Base-by-base conservation (phyloP, 2,329 filamentous ascomycete genomes). In the Mycocentrospora acerina region DNA sequence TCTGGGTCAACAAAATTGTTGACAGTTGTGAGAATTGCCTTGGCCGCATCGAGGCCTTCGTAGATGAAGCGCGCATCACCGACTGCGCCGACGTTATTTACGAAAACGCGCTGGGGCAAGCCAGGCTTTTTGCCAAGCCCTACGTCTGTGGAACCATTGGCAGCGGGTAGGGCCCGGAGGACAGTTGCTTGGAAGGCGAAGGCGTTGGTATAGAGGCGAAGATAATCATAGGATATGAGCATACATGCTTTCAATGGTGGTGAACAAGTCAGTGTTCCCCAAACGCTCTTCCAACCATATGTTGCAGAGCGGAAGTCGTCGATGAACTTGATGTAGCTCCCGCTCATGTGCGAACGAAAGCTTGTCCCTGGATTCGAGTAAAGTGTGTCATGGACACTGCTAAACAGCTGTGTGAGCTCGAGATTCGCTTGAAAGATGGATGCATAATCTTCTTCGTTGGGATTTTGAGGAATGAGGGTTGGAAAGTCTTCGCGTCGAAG, bases 101-200 rank as follows among this genome's bases (percentile, higher is more conserved):
- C 72, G 48, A 75, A 74, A 7, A 74, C 68, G 16, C 69, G 62
- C 35, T 69, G 64, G 3, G 69, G 67, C 4, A 32, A 24, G 34
- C 41, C 31, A 13, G 33, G 8, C 19, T 22, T 22, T 22, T 22
- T 22, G 26, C 27, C 42, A 4, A 32, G 33, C 30, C 14, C 24
- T 4, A 46, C 30, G 9, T 48, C 43, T 13, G 43, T 32, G 7
- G 55, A 32, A 16, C 43, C 30, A 7, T 52, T 45, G 7, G 53
- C 49, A 17, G 61, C 47, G 6, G 70, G 68, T 0, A 73, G 49
- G 11, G 70, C 70, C 22, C 71, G 67, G 16, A 72, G 69, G 15
- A 78, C 80, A 1, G 82, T 85, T 3, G 85, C 84, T 58, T 88
- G 85, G 50, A 88, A 88, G 2, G 84, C 85, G 57, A 88, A 88